Percentiles rank a stretch among this genome's conserved stretches.
Evolutionary conservation across 805 yeast genomes (phyloP).

Genomic region (Yarrowia sp.): DNA sequence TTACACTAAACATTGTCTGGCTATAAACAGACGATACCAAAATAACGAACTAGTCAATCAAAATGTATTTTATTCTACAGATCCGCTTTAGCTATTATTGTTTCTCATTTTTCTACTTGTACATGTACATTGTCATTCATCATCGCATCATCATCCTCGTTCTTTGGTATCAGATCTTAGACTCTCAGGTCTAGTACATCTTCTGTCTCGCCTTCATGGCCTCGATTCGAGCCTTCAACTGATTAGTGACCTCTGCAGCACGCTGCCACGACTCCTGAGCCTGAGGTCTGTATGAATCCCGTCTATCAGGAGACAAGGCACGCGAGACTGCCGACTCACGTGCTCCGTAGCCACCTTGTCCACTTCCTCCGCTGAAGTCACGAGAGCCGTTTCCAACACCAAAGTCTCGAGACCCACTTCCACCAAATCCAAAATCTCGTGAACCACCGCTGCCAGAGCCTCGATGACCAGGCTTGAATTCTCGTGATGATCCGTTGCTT

Average conservation of each 20-base stretch:
- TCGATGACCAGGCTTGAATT: conserved; percentile 1
- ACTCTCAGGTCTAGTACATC: conserved; percentile 8
- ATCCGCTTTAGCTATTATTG: not conserved
- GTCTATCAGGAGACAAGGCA: conserved; percentile 24
- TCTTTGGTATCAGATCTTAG: not conserved
- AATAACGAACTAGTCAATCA: not conserved
- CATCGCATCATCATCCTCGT: not conserved
- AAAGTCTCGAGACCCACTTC: not conserved
- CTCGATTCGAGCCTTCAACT: conserved; percentile 84
- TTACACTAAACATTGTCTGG: not conserved
- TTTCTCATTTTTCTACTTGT: not conserved
- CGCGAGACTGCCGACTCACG: conserved; percentile 14
- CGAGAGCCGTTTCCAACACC: not conserved
- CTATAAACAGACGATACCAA: not conserved
- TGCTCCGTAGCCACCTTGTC: not conserved
- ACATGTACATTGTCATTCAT: conserved; percentile 1
- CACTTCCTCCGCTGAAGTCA: not conserved
- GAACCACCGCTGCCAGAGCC: conserved; percentile 1
- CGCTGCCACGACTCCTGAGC: conserved; percentile 64
- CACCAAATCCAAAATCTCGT: conserved; percentile 5
- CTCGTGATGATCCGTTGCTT: conserved; percentile 2
- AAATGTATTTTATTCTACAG: not conserved
- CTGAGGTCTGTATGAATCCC: conserved; percentile 34
- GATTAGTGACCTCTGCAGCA: conserved; percentile 88
- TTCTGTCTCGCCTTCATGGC: conserved; percentile 71